Conservation (phyloP, 1,284 basidiomycete genomes). For the Heterobasidion occidentale region DNA sequence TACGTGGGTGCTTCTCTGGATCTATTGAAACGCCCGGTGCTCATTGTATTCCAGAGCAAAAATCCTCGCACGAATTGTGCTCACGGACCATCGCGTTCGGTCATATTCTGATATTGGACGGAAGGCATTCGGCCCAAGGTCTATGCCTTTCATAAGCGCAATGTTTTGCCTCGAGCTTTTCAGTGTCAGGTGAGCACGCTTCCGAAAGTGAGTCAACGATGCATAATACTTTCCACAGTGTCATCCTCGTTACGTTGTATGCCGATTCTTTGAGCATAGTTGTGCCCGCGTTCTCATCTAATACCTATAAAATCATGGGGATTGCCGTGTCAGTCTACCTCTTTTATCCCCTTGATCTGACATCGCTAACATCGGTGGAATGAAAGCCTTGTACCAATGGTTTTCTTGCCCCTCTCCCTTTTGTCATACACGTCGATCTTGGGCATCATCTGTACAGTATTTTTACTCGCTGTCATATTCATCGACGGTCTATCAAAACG, state of each 20-base stretch:
- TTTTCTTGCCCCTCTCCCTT: conserved; percentile 77
- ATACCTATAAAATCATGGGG: conserved; percentile 72
- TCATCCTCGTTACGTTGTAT: conserved; percentile 80
- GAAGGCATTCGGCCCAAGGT: conserved; percentile 76
- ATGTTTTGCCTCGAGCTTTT: conserved; percentile 86
- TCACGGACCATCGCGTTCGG: conserved; percentile 58
- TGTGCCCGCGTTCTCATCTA: conserved; percentile 56
- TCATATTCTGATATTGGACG: conserved; percentile 88
- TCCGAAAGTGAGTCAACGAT: too few species aligned
- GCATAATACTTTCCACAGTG: conserved; percentile 32
- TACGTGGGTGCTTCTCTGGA: conserved; percentile 50
- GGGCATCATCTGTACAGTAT: conserved; percentile 73
- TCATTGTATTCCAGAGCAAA: conserved; percentile 54
- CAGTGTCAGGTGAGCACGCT: conserved; percentile 51
- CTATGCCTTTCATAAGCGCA: conserved; percentile 58
- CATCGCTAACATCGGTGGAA: not conserved
- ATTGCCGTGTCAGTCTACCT: conserved; percentile 33
- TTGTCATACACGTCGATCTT: conserved; percentile 83
- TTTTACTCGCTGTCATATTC: conserved; percentile 76
- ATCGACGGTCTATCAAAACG: conserved; percentile 79
- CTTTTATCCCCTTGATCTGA: not conserved
- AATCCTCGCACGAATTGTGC: conserved; percentile 71
- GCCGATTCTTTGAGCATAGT: conserved; percentile 79
- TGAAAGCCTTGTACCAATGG: conserved; percentile 68
- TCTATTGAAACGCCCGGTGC: not conserved